Conservation (phyloP, 2,329 filamentous ascomycete species). For the Sporothrix mexicana region DNA sequence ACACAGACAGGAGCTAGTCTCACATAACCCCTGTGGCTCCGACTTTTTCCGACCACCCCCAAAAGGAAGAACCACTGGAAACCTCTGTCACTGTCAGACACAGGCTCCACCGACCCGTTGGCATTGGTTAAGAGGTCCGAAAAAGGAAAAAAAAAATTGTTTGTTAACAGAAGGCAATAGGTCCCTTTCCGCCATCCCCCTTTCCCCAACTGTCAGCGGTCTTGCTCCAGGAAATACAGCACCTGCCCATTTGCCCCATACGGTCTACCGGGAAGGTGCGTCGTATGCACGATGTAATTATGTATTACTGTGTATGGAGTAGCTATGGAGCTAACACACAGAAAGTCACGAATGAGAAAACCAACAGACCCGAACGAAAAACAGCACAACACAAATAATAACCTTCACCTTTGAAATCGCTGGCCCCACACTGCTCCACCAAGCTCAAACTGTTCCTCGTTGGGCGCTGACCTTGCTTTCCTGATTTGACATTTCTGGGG, state of each 20-base stretch:
- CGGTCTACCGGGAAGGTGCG: neutral
- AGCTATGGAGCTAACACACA: neutral
- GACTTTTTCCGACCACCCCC: conserved; percentile 28
- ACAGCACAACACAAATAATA: neutral
- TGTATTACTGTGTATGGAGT: too few species aligned
- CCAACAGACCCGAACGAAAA: neutral
- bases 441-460: conserved; percentile 24
- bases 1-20: neutral
- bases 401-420: neutral
- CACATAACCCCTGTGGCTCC: conserved; percentile 21
- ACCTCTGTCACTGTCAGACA: neutral
- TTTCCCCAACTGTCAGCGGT: conserved; percentile 9
- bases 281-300: too few species aligned
- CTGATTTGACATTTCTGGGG: conserved; percentile 21
- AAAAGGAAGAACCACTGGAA: neutral
- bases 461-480: conserved; percentile 24
- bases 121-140: conserved; percentile 5
- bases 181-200: neutral
- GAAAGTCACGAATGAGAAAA: neutral
- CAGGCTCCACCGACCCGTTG: conserved; percentile 17
- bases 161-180: too few species aligned
- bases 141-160: neutral
- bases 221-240: neutral
- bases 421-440: conserved; percentile 25
- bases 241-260: neutral